phyloP scores from a whole-genome alignment of 1,139 yeast species.

The Pichia sp. region DNA sequence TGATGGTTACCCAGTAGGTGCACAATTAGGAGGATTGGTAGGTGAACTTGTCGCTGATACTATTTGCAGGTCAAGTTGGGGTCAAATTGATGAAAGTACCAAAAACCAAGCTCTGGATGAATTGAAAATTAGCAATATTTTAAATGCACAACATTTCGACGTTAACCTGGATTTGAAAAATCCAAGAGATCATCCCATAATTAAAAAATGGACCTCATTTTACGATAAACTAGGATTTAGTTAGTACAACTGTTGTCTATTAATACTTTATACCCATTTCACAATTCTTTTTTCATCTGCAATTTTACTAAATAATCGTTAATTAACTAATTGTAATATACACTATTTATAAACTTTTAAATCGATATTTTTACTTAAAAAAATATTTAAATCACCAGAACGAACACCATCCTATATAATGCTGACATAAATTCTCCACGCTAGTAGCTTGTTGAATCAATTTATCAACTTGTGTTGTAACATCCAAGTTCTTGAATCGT shows the following conservation, averaged over 20 bases:
- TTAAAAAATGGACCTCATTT: slow-evolving; percentile 32
- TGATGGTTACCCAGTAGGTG: slow-evolving; percentile 71
- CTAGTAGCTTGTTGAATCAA: slow-evolving; percentile 95
- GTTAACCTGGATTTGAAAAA: slow-evolving; percentile 38
- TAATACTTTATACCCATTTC: too few species aligned
- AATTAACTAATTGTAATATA: too few species aligned
- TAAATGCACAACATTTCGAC: slow-evolving; percentile 46
- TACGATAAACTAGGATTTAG: not conserved
- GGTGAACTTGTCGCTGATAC: slow-evolving; percentile 60
- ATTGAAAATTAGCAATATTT: slow-evolving; percentile 44
- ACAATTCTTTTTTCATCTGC: too few species aligned
- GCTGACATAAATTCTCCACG: slow-evolving; percentile 93
- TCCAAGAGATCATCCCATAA: slow-evolving; percentile 32
- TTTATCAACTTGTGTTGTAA: slow-evolving; percentile 88
- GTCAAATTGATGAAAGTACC: slow-evolving; percentile 18
- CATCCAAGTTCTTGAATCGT: slow-evolving; percentile 62
- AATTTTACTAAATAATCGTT: too few species aligned
- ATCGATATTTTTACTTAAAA: not conserved
- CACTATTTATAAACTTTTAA: not conserved
- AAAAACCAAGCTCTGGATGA: slow-evolving; percentile 39
- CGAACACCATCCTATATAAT: slow-evolving; percentile 98
- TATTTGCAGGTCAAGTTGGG: slow-evolving; percentile 2
- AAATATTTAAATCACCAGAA: slow-evolving; percentile 57
- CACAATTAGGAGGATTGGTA: slow-evolving; percentile 55
- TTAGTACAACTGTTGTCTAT: too few species aligned